phyloP scores from a whole-genome alignment of 768 basidiomycete species.

The Tylopilus sp. region DNA sequence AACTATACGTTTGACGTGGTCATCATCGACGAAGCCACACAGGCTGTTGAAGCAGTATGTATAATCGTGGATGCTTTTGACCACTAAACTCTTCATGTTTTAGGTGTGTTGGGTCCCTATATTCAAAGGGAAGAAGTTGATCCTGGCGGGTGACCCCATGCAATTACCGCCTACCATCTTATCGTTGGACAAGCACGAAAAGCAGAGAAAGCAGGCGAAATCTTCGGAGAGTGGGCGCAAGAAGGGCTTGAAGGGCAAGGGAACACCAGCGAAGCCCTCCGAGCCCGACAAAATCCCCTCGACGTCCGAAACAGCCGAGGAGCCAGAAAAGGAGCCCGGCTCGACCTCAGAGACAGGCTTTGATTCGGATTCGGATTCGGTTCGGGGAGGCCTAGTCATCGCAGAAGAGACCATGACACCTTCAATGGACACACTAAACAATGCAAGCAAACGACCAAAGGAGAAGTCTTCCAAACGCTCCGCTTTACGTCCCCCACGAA shows the following conservation, averaged over 20 bases:
- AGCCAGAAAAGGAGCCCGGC: neutral
- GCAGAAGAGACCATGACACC: slow-evolving; percentile 13
- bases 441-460: slow-evolving; percentile 1
- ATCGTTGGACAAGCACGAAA: slow-evolving; percentile 50
- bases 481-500: slow-evolving; percentile 54
- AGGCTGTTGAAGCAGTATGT: slow-evolving; percentile 88
- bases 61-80: neutral
- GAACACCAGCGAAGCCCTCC: neutral
- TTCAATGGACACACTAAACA: neutral
- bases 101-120: slow-evolving; percentile 87
- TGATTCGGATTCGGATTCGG: slow-evolving; percentile 17
- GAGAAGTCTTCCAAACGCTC: slow-evolving; percentile 11
- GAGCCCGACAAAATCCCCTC: neutral
- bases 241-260: neutral
- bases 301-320: neutral
- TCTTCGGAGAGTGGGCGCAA: neutral
- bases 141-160: slow-evolving; percentile 92
- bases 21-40: slow-evolving; percentile 97
- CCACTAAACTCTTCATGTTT: neutral
- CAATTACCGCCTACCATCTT: slow-evolving; percentile 94
- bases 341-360: slow-evolving; percentile 9
- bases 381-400: slow-evolving; percentile 20
- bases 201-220: slow-evolving; percentile 19
- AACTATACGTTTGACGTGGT: slow-evolving; percentile 85
- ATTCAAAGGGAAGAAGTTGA: slow-evolving; percentile 84